phyloP scores from a whole-genome alignment of 176 grass and related monocot genomes.

The Zoysia japonica region DNA sequence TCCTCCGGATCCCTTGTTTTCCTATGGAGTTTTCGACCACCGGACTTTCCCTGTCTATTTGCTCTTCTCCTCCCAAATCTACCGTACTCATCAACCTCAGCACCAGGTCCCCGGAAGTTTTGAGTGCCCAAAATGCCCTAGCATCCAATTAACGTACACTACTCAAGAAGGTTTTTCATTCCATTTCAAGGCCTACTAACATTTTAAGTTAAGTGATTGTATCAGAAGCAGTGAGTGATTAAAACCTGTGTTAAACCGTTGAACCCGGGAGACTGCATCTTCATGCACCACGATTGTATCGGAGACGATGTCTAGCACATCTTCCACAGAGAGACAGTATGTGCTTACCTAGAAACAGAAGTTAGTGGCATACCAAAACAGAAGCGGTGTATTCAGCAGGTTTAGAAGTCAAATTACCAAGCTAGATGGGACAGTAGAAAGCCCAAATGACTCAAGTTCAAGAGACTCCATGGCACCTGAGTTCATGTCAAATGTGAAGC shows the following conservation, averaged over 20 bases:
- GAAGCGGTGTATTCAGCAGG: neutral
- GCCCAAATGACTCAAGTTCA: constrained; percentile 90
- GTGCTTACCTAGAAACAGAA: constrained; percentile 72
- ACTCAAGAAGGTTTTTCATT: constrained; percentile 13
- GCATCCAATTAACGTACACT: constrained; percentile 8
- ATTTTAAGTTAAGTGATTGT: neutral
- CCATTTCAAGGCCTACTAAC: neutral
- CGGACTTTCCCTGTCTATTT: constrained; percentile 31
- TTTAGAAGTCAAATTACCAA: constrained; percentile 53
- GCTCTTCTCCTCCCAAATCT: constrained; percentile 44
- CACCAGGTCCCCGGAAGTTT: constrained; percentile 49
- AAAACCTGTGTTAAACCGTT: constrained; percentile 87
- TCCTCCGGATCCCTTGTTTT: constrained; percentile 46
- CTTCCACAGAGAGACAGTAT: constrained; percentile 78
- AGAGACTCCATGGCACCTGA: constrained; percentile 84
- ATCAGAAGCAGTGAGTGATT: constrained; percentile 9
- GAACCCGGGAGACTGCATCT: constrained; percentile 73
- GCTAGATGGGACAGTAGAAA: constrained; percentile 78
- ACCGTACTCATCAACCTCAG: constrained; percentile 47
- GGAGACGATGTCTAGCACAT: constrained; percentile 73
- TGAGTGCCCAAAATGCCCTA: constrained; percentile 78
- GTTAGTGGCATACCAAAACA: constrained; percentile 11
- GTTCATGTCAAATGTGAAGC: constrained; percentile 86
- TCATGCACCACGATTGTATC: constrained; percentile 86
- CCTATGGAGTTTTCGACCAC: constrained; percentile 40